Conservation (phyloP, 257 asterid genomes). For the Craterostigma plantagineum region DNA sequence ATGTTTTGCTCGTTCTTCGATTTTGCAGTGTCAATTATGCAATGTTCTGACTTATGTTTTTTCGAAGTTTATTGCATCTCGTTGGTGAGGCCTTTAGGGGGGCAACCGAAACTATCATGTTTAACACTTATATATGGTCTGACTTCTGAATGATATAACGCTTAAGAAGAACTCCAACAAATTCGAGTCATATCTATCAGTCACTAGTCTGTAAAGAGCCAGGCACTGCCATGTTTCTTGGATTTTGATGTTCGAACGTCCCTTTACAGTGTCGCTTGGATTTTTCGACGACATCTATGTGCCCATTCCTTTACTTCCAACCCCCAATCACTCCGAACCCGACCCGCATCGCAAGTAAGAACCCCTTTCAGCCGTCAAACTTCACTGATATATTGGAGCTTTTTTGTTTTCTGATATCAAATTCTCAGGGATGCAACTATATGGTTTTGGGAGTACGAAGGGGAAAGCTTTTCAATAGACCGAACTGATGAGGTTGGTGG, state of each 20-base stretch:
- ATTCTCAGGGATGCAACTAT: slow-evolving; percentile 18
- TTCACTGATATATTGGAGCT: not conserved
- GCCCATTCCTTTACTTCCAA: slow-evolving; percentile 21
- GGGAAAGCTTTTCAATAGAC: slow-evolving; percentile 31
- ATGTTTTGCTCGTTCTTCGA: slow-evolving; percentile 8
- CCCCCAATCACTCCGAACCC: slow-evolving; percentile 33
- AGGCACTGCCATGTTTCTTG: not conserved
- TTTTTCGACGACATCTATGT: slow-evolving; percentile 67
- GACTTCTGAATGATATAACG: not conserved
- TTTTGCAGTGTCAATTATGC: no score
- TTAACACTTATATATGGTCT: not conserved
- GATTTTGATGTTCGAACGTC: slow-evolving; percentile 7
- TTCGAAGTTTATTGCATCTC: no score
- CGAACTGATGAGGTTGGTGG: slow-evolving; percentile 52
- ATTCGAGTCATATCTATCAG: not conserved
- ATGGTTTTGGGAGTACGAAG: slow-evolving; percentile 65
- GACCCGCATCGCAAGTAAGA: slow-evolving; percentile 50
- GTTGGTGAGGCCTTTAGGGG: no score
- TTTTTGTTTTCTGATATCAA: slow-evolving; percentile 1
- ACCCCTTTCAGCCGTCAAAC: slow-evolving; percentile 6
- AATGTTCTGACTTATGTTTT: no score
- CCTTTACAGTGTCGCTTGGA: slow-evolving; percentile 61
- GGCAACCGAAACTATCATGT: no score
- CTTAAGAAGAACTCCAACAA: not conserved
- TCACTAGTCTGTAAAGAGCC: not conserved